Conservation (phyloP, 768 basidiomycete species). For the Basidioascus undulatus region DNA sequence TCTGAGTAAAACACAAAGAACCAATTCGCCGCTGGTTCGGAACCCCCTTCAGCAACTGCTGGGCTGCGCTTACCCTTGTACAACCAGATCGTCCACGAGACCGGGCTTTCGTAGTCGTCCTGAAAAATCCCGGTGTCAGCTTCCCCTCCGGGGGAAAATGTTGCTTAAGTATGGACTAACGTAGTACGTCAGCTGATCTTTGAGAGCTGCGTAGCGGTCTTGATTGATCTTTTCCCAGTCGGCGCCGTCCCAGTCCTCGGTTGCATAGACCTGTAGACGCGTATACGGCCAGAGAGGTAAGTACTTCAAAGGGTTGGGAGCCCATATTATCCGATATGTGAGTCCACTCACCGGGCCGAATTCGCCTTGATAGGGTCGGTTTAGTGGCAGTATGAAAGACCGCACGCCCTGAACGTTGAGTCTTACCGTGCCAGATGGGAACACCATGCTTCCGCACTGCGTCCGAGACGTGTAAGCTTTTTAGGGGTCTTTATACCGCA, state of each 20-base stretch:
- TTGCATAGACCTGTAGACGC: conserved; percentile 6
- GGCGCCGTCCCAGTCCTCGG: conserved; percentile 27
- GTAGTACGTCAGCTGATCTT: conserved; percentile 52
- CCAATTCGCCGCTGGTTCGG: no score
- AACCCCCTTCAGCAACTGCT: background rate
- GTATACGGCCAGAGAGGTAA: background rate
- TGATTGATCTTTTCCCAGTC: conserved; percentile 42
- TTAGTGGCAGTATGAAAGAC: no score
- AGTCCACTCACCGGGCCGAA: conserved; percentile 71
- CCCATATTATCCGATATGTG: background rate
- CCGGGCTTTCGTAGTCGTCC: conserved; percentile 22
- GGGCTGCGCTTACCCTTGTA: conserved; percentile 27
- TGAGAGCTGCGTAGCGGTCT: conserved; percentile 35
- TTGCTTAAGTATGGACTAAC: no score
- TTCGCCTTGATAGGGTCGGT: no score
- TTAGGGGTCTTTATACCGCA: no score
- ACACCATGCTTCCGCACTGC: conserved; percentile 29
- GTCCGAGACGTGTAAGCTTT: no score
- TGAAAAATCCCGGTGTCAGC: no score
- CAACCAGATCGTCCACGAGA: conserved; percentile 55
- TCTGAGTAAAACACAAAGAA: no score
- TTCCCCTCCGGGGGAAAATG: no score
- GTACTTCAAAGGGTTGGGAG: background rate
- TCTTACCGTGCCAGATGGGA: conserved; percentile 60
- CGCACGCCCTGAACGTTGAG: no score